phyloP scores from a whole-genome alignment of 1,139 yeast species.

The Saccharomycopsis hybrid region DNA sequence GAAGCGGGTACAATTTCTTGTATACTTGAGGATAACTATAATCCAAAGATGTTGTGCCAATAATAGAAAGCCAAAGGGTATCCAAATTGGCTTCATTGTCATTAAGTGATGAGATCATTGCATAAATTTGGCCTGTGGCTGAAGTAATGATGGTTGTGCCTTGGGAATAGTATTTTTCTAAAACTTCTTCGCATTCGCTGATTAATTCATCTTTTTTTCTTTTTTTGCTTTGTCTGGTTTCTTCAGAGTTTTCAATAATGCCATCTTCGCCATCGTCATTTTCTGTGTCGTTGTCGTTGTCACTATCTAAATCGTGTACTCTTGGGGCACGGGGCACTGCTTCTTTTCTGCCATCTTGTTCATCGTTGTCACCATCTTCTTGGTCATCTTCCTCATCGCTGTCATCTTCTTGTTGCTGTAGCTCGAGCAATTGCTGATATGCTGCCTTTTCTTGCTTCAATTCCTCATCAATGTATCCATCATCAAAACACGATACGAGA shows the following conservation, averaged over 20 bases:
- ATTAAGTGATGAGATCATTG: conserved; percentile 72
- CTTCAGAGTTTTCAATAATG: conserved; percentile 32
- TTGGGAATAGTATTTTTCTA: conserved; percentile 69
- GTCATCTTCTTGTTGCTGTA: conserved; percentile 33
- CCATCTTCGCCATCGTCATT: conserved; percentile 29
- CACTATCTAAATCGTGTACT: conserved; percentile 29
- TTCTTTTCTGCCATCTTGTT: conserved; percentile 27
- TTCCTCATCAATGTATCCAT: conserved; percentile 63
- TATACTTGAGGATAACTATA: conserved; percentile 72
- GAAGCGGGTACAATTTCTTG: conserved; percentile 61
- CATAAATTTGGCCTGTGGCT: conserved; percentile 71
- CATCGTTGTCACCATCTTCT: conserved; percentile 26
- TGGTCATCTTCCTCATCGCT: conserved; percentile 25
- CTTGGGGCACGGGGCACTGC: conserved; percentile 18
- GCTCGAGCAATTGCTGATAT: conserved; percentile 41
- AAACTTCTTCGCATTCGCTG: conserved; percentile 43
- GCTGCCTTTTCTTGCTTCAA: conserved; percentile 48
- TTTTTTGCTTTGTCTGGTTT: conserved; percentile 31
- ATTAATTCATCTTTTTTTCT: conserved; percentile 31
- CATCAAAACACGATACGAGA: conserved; percentile 80
- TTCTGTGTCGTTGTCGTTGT: conserved; percentile 28
- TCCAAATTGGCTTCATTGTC: conserved; percentile 63
- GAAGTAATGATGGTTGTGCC: conserved; percentile 80
- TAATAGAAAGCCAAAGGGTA: conserved; percentile 77
- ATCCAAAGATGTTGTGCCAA: conserved; percentile 83